Evolutionary conservation across 331 rosid species (phyloP), one percentile per base, ranked within the genome.

Genomic region (Pyrus hybrid): DNA sequence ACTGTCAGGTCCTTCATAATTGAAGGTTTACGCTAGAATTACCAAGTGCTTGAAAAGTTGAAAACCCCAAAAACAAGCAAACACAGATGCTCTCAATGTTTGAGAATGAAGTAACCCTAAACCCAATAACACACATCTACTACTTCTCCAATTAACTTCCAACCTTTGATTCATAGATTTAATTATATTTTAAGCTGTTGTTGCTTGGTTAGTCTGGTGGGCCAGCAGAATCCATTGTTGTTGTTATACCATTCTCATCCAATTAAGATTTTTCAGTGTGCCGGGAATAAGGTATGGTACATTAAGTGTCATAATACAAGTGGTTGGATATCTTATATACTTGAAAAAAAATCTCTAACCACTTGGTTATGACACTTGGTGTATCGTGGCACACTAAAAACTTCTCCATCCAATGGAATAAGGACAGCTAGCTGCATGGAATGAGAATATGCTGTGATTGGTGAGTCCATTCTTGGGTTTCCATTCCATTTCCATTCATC

Each of bases 121-220:
- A 61, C 28, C 43, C 49, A 53, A 33, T 25, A 65, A 49, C 51
- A 30, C 70, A 28, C 47, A 45, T 53, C 25, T 76, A 2, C 29
- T 35, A 6, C 47, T 72, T 57, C 25, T 18, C 57, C 25, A 13
- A 1, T 16, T 13, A 60, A 60, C 64, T 23, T 60, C 30, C 37
- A 28, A 41, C 45, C 45, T 41, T 37, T 10, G 45, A 41, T 41
- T 51, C 57, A 17, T 41, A 3, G 45, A 49, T 16, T 16, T 49
- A 51, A 51, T 1, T 51, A 64, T 10, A 18, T 64, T 60, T 6
- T 37, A 73, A 35, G 45, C 45, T 41, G 10, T 6, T 43, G 35
- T 30, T 73, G 76, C 73, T 62, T 77, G 76, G 73, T 53, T 73
- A 18, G 14, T 77, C 71, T 35, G 85, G 75, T 77, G 76, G 72